These are phyloP conservation scores for Ceratobasidium sp. DNA, from an alignment of 1,284 basidiomycete genomes.

Conservation along the genomic window DNA sequence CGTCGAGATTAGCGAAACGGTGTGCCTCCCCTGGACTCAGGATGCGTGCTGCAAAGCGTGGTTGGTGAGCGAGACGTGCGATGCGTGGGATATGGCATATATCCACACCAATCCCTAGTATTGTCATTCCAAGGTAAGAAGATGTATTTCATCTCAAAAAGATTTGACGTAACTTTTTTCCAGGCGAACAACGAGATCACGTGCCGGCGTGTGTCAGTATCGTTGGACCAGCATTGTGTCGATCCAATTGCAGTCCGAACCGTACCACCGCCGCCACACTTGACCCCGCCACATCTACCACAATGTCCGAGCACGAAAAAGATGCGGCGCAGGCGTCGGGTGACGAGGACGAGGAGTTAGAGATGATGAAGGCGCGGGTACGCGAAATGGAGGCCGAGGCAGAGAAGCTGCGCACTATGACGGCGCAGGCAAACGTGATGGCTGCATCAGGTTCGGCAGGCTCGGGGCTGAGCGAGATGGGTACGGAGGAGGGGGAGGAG, in stretches of 20 bases:
- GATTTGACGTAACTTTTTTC: background rate
- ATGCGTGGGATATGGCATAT: constrained; percentile 78
- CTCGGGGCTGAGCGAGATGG: constrained; percentile 43
- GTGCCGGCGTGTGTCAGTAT: constrained; percentile 4
- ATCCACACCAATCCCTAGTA: constrained; percentile 84
- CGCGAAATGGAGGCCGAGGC: constrained; percentile 46
- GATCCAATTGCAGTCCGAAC: background rate
- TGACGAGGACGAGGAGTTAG: constrained; percentile 41
- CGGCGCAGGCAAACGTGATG: constrained; percentile 50
- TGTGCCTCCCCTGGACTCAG: constrained; percentile 66
- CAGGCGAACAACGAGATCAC: constrained; percentile 6
- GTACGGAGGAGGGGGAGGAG: constrained; percentile 55
- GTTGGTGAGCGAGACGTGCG: constrained; percentile 58
- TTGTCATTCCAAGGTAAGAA: constrained; percentile 49
- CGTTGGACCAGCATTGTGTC: constrained; percentile 10
- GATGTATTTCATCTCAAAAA: background rate
- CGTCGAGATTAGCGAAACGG: constrained; percentile 57
- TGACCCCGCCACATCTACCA: constrained; percentile 2
- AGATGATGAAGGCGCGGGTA: constrained; percentile 47
- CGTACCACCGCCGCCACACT: constrained; percentile 6
- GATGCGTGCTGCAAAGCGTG: constrained; percentile 72
- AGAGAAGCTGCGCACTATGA: constrained; percentile 41
- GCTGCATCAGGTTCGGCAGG: constrained; percentile 39
- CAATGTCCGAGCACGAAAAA: constrained; percentile 32
- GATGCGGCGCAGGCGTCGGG: constrained; percentile 2